Percentiles rank a stretch among this genome's conserved stretches.
Conservation (phyloP, 768 basidiomycete genomes). For the Solioccasus polychromus region DNA sequence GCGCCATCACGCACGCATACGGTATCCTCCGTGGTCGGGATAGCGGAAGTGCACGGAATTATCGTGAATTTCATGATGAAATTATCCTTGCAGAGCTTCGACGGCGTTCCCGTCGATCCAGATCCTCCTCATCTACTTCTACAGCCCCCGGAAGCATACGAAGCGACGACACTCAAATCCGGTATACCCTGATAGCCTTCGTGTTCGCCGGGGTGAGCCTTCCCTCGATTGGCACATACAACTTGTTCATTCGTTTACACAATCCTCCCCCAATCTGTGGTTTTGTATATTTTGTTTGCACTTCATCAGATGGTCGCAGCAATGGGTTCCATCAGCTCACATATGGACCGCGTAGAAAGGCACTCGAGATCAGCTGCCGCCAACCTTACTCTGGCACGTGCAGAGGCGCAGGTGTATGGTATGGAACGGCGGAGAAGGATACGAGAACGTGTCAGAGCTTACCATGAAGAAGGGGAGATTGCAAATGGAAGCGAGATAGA, state of each 20-base stretch:
- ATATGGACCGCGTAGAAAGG: slow-evolving; percentile 36
- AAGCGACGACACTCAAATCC: slow-evolving; percentile 4
- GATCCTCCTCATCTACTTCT: slow-evolving; percentile 26
- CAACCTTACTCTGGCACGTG: slow-evolving; percentile 58
- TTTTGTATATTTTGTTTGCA: neutral
- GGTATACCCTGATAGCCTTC: slow-evolving; percentile 12
- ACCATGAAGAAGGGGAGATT: slow-evolving; percentile 15
- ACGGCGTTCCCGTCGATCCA: slow-evolving; percentile 36
- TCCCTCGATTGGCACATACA: neutral
- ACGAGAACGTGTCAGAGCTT: slow-evolving; percentile 42
- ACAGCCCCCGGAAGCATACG: neutral
- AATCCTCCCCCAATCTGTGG: neutral
- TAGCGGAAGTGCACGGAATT: neutral
- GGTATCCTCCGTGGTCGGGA: slow-evolving; percentile 34
- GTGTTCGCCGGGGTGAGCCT: slow-evolving; percentile 15
- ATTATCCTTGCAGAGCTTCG: slow-evolving; percentile 51
- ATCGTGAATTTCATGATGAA: slow-evolving; percentile 29
- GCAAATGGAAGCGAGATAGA: neutral
- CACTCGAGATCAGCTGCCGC: slow-evolving; percentile 49
- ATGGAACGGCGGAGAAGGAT: slow-evolving; percentile 51
- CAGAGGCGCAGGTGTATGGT: slow-evolving; percentile 55
- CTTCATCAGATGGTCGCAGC: slow-evolving; percentile 8
- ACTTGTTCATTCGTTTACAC: neutral
- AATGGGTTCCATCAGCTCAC: slow-evolving; percentile 11
- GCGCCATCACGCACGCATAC: slow-evolving; percentile 63